These are phyloP conservation scores for Chytridium lagenaria DNA, from an alignment of 371 early-diverging fungal genomes.

Conservation along the genomic window DNA sequence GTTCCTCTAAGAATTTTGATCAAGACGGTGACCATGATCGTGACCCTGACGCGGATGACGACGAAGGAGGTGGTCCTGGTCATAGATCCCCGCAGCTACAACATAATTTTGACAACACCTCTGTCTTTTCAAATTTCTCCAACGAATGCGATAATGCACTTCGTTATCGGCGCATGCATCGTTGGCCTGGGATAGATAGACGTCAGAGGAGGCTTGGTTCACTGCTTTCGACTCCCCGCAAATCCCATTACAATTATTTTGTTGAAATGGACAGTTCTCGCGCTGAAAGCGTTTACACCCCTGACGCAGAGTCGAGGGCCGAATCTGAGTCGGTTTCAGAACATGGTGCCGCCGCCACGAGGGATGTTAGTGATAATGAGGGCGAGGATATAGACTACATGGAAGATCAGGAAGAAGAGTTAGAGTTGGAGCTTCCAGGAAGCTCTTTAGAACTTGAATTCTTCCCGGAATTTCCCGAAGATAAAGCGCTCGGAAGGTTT, in stretches of 20 bases:
- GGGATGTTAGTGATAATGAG: slow-evolving; percentile 5
- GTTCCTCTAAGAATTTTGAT: slow-evolving; percentile 1
- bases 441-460: neutral
- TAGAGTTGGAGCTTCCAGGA: neutral
- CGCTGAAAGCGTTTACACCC: slow-evolving; percentile 6
- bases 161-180: neutral
- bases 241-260: neutral
- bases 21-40: too few species aligned
- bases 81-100: neutral
- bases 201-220: neutral
- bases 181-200: neutral
- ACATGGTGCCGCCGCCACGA: neutral
- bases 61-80: neutral
- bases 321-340: slow-evolving; percentile 9
- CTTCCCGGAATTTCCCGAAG: neutral
- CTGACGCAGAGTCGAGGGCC: neutral
- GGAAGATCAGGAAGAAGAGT: neutral
- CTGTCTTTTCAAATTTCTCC: slow-evolving; percentile 3
- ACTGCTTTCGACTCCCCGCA: neutral
- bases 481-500: neutral
- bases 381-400: neutral
- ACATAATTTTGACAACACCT: neutral
- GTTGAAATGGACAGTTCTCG: slow-evolving; percentile 3
- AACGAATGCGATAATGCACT: slow-evolving; percentile 5
- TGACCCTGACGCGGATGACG: too few species aligned